Base-by-base conservation (phyloP, 371 early-diverging fungal genomes). In the Mortierella sp. region DNA sequence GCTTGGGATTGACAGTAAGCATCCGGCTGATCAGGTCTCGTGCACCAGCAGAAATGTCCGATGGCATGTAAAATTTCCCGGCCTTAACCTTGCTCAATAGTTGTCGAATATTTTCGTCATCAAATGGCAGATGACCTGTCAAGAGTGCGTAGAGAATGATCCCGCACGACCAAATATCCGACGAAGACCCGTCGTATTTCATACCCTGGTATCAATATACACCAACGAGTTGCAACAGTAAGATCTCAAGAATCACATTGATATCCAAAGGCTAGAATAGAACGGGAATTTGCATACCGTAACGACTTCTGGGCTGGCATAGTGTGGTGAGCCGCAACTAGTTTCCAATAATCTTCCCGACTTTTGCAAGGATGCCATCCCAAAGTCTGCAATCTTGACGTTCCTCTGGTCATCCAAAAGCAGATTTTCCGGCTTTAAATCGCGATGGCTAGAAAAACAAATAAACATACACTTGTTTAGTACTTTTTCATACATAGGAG, bases 371-470 rank as follows among this genome's bases (percentile, higher is more conserved):
- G 91, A 92, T 0, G 95, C 96, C 94, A 94, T 94, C n/a, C 95
- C 95, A 85, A 94, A 96, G 73, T 96, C 95, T 37, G 94, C 94
- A 75, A 94, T 92, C 72, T 95, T 96, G 71, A 96, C 87, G 35
- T 92, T 93, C 72, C 86, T 90, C 43, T 91, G 91, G 47, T 90
- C 88, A 84, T 97, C 97, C 22, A 99, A 86, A 66, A 99, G 87
- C 57, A 99, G 87, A 84, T 99, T 99, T 72, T 93, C 94, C 83
- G 98, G 97, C 79, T 99, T 99, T 22, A 99, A 86, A 85, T 99
- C 99, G 64, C 99, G 94, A 86, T 99, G 99, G 68, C 97, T 95
- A 75, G 64, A n/a, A 4, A 32, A 39, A 11, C 9, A 58, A 18
- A n/a, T 18, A 12, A 57, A 14, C 28, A 57, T 10, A 26, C 3